Percentiles rank a stretch among this genome's conserved stretches.
Evolutionary conservation across 768 basidiomycete genomes (phyloP).

Genomic region (Thelephora ganbajun): DNA sequence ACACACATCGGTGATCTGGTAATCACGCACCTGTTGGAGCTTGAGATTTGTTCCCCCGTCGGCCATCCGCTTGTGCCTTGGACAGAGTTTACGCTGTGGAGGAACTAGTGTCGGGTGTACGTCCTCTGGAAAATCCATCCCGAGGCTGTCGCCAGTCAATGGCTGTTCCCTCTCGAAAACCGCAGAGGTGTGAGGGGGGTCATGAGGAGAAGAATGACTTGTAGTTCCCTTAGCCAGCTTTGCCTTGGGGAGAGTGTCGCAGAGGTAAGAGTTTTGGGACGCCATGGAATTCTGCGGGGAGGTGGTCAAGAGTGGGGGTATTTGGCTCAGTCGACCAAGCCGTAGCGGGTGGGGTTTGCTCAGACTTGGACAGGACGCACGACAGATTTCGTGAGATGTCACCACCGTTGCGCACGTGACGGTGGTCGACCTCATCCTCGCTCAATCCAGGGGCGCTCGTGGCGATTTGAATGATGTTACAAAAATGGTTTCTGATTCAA

Average conservation of each 20-base stretch:
- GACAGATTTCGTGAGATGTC: background rate
- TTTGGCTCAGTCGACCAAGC: no score
- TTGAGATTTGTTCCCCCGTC: constrained; percentile 88
- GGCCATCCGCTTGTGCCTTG: constrained; percentile 91
- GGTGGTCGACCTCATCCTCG: background rate
- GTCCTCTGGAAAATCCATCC: no score
- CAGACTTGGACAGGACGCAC: background rate
- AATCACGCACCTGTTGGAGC: constrained; percentile 64
- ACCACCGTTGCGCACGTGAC: background rate
- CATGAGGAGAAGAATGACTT: constrained; percentile 8
- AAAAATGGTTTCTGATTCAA: constrained; percentile 6
- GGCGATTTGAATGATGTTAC: constrained; percentile 1
- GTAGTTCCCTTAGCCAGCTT: constrained; percentile 25
- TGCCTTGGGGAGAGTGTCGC: constrained; percentile 60
- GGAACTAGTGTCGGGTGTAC: constrained; percentile 11
- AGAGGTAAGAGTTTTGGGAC: constrained; percentile 29
- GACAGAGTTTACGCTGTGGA: constrained; percentile 67
- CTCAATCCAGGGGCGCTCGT: no score
- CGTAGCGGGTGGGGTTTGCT: constrained; percentile 1
- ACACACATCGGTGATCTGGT: background rate
- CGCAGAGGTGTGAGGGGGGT: constrained; percentile 2
- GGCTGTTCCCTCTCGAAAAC: background rate
- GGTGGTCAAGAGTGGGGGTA: background rate
- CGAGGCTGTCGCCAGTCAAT: constrained; percentile 2
- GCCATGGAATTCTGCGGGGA: background rate